Percentiles rank a stretch among this genome's conserved stretches.
Conservation (phyloP, 2,329 filamentous ascomycete species). For the Cladosporium velox region DNA sequence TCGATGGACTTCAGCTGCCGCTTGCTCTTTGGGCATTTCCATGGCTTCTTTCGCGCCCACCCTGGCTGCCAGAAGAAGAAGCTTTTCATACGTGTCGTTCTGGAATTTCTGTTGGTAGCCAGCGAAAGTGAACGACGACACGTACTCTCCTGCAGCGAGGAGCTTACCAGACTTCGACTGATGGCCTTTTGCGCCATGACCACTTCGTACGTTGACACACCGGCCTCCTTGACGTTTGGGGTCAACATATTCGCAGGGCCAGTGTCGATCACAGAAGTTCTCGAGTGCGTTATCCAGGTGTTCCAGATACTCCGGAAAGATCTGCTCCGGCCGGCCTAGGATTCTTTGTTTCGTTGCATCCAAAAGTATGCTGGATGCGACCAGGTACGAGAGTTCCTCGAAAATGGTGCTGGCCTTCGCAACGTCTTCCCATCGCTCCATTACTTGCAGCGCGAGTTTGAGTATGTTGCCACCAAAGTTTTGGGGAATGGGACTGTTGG, state of each 20-base stretch:
- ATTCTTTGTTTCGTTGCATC: slow-evolving; percentile 39
- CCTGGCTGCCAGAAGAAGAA: not conserved
- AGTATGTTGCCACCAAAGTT: slow-evolving; percentile 51
- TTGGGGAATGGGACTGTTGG: slow-evolving; percentile 45
- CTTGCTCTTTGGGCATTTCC: slow-evolving; percentile 16
- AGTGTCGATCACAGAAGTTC: slow-evolving; percentile 45
- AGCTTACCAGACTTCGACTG: slow-evolving; percentile 42
- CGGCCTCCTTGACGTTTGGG: slow-evolving; percentile 10
- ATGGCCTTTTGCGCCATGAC: slow-evolving; percentile 35
- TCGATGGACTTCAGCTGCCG: slow-evolving; percentile 24
- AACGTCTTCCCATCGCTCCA: slow-evolving; percentile 27
- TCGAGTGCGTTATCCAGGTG: slow-evolving; percentile 41
- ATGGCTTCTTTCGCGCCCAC: slow-evolving; percentile 12
- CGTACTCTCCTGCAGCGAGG: slow-evolving; percentile 40
- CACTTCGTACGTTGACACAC: slow-evolving; percentile 45
- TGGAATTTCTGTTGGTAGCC: slow-evolving; percentile 33
- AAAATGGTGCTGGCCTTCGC: slow-evolving; percentile 39
- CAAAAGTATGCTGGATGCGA: slow-evolving; percentile 52
- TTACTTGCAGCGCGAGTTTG: slow-evolving; percentile 43
- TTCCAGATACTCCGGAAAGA: slow-evolving; percentile 39
- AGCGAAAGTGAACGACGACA: slow-evolving; percentile 36
- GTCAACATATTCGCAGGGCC: slow-evolving; percentile 43
- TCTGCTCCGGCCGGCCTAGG: slow-evolving; percentile 26
- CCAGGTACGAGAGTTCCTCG: slow-evolving; percentile 42
- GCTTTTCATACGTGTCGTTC: slow-evolving; percentile 27